Evolutionary conservation across 768 basidiomycete species (phyloP).

Genomic region (Boletus pseudopeckii): DNA sequence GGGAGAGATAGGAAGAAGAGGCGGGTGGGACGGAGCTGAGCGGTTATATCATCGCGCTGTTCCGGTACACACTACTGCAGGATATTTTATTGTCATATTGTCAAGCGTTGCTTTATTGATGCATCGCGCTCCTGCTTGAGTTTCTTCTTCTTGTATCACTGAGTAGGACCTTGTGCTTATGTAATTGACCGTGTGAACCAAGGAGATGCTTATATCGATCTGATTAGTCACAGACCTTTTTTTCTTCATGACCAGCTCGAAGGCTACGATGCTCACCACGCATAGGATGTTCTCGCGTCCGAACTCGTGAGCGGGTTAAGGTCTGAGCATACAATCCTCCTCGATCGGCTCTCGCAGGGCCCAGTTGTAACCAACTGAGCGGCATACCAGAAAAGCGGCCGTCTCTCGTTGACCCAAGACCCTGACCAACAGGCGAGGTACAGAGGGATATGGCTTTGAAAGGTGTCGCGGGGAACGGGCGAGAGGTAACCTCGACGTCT

Average conservation of each 20-base stretch:
- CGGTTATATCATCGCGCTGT: not conserved
- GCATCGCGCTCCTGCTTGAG: not conserved
- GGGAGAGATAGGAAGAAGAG: slow-evolving; percentile 31
- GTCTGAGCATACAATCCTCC: slow-evolving; percentile 72
- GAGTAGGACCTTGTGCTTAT: too few species aligned
- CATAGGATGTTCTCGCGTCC: slow-evolving; percentile 38
- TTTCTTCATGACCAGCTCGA: slow-evolving; percentile 37
- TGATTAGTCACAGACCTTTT: too few species aligned
- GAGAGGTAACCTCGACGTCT: slow-evolving; percentile 2
- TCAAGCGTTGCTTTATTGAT: not conserved
- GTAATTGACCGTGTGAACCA: not conserved
- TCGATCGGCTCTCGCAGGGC: slow-evolving; percentile 60
- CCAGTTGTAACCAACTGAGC: slow-evolving; percentile 54
- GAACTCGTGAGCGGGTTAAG: slow-evolving; percentile 73
- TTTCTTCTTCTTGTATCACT: not conserved
- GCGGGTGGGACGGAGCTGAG: slow-evolving; percentile 17
- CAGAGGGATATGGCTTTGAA: slow-evolving; percentile 38
- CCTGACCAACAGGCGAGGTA: slow-evolving; percentile 26
- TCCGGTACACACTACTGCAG: not conserved
- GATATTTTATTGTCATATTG: not conserved
- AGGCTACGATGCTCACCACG: slow-evolving; percentile 70
- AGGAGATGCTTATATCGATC: too few species aligned
- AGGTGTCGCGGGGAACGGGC: slow-evolving; percentile 58
- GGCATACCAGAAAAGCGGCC: slow-evolving; percentile 65
- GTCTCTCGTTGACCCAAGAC: slow-evolving; percentile 40